Evolutionary conservation across 2,329 filamentous ascomycete species (phyloP).

Genomic region (Talaromyces pinophilus): DNA sequence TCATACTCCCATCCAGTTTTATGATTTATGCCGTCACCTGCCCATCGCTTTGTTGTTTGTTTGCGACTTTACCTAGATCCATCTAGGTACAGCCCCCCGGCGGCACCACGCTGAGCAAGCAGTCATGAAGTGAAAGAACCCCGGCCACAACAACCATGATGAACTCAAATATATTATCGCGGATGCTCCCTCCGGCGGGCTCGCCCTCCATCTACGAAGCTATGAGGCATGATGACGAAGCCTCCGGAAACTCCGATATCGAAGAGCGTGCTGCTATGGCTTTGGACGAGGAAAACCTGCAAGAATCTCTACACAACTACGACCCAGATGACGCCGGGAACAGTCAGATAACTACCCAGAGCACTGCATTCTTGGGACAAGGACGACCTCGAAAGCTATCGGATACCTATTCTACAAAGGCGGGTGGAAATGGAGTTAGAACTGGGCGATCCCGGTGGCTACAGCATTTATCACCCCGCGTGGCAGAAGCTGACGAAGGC

Average conservation of each 20-base stretch:
- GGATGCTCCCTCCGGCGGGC: conserved; percentile 51
- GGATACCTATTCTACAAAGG: conserved; percentile 24
- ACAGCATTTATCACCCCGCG: conserved; percentile 31
- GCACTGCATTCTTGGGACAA: conserved; percentile 41
- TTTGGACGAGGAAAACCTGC: conserved; percentile 53
- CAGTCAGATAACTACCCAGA: conserved; percentile 51
- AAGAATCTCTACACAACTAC: conserved; percentile 56
- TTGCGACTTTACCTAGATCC: background rate
- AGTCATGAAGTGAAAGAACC: conserved; percentile 18
- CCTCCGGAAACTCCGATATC: conserved; percentile 48
- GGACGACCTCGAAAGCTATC: conserved; percentile 31
- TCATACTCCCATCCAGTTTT: background rate
- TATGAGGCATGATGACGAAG: conserved; percentile 49
- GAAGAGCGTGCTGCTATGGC: conserved; percentile 52
- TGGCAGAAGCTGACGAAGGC: conserved; percentile 51
- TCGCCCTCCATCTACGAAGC: conserved; percentile 53
- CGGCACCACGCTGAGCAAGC: conserved; percentile 23
- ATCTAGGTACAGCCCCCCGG: background rate
- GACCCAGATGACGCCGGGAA: conserved; percentile 57
- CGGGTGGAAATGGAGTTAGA: conserved; percentile 31
- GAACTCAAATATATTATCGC: conserved; percentile 46
- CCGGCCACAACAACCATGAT: conserved; percentile 38
- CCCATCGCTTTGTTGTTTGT: background rate
- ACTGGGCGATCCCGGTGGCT: conserved; percentile 37
- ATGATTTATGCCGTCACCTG: conserved; percentile 18